Evolutionary conservation across 2,329 filamentous ascomycete genomes (phyloP).

Genomic region (Endocalyx cinctus): DNA sequence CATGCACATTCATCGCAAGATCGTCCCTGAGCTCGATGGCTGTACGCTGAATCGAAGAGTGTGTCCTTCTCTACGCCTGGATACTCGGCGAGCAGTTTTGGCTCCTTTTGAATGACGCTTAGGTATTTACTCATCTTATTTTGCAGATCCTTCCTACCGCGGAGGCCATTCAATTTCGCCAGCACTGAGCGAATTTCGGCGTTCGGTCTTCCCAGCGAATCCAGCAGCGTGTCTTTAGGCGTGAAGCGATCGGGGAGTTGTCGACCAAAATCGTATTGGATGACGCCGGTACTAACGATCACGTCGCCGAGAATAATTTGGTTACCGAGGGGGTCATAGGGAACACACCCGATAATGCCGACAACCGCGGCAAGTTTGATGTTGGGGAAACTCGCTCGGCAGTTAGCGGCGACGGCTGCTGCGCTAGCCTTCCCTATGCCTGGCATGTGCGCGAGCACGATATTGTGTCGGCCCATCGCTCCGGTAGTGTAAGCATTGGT

Average conservation of each 20-base stretch:
- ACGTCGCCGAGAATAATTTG: slow-evolving; percentile 22
- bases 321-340: slow-evolving; percentile 4
- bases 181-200: slow-evolving; percentile 17
- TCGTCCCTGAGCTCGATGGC: slow-evolving; percentile 8
- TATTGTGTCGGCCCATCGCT: slow-evolving; percentile 19
- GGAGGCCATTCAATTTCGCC: slow-evolving; percentile 22
- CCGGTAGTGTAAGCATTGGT: slow-evolving; percentile 23
- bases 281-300: slow-evolving; percentile 20
- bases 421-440: slow-evolving; percentile 21
- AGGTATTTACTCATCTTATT: slow-evolving; percentile 7
- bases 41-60: slow-evolving; percentile 14
- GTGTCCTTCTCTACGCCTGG: slow-evolving; percentile 10
- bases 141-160: slow-evolving; percentile 5
- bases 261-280: slow-evolving; percentile 27
- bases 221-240: slow-evolving; percentile 15
- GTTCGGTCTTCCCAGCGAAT: slow-evolving; percentile 16
- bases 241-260: slow-evolving; percentile 14
- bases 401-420: slow-evolving; percentile 10
- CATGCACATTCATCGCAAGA: slow-evolving; percentile 8
- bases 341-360: slow-evolving; percentile 18
- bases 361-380: slow-evolving; percentile 14
- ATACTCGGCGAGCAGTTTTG: slow-evolving; percentile 6
- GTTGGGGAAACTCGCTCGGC: slow-evolving; percentile 10
- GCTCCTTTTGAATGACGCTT: no score
- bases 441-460: slow-evolving; percentile 25